Evolutionary conservation across 148 eudicot genomes (phyloP).

Genomic region (Rhododendron griersonianum): DNA sequence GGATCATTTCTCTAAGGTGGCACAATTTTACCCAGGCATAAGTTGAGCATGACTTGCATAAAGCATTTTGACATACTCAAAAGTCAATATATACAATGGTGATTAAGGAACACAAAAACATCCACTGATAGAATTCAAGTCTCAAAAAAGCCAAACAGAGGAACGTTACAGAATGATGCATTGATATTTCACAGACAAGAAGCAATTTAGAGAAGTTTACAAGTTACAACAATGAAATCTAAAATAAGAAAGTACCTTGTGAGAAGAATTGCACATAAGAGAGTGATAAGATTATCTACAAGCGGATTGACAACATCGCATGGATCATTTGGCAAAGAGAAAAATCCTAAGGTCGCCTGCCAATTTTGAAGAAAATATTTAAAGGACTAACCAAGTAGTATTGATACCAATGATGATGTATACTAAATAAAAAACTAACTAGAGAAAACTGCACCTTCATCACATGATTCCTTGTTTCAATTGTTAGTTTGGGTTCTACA

Average conservation of each 20-base stretch:
- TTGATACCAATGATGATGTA: neutral
- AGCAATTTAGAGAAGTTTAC: neutral
- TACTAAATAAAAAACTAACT: neutral
- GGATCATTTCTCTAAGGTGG: neutral
- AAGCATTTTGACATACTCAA: neutral
- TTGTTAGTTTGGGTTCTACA: conserved; percentile 89
- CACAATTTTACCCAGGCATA: neutral
- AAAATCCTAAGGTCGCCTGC: conserved; percentile 94
- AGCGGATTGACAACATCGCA: conserved; percentile 69
- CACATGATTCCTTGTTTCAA: conserved; percentile 82
- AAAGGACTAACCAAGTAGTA: neutral
- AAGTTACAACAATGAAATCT: neutral
- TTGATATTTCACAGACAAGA: neutral
- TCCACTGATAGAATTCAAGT: neutral
- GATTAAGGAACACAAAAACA: neutral
- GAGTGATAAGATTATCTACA: conserved; percentile 78
- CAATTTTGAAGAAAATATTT: conserved; percentile 11
- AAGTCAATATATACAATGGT: neutral
- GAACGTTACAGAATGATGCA: neutral
- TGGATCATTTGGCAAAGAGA: conserved; percentile 85
- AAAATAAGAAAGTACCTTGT: conserved; percentile 54
- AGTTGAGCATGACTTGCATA: neutral
- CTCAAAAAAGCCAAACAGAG: neutral
- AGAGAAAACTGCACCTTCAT: conserved; percentile 57
- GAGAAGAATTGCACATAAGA: conserved; percentile 75